These are phyloP conservation scores for Tetrahymena malaccensis DNA, from an alignment of 73 alveolate species.

Conservation along the genomic window DNA sequence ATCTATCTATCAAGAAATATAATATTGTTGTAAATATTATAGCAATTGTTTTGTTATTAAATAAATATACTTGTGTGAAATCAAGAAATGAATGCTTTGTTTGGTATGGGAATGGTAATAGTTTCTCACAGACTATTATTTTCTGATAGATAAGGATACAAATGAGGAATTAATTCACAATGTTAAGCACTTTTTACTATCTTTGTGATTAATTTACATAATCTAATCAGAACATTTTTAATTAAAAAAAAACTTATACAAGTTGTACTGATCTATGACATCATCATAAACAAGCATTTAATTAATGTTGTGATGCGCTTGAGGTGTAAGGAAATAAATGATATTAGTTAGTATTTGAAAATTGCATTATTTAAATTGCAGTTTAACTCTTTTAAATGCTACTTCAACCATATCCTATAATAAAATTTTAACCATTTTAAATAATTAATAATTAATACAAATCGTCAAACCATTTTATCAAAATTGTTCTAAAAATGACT, in stretches of 20 bases:
- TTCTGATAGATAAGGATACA: neutral
- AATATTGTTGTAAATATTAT: neutral
- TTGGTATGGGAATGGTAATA: neutral
- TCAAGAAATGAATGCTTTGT: neutral
- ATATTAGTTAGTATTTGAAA: neutral
- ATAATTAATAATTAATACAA: too few relatives aligned
- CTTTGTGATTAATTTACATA: neutral
- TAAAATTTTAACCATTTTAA: neutral
- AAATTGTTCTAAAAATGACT: neutral
- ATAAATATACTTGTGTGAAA: neutral
- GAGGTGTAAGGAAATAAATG: neutral
- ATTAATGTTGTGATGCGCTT: neutral
- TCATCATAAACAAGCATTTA: neutral
- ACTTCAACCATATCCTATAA: neutral
- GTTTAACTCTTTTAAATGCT: neutral
- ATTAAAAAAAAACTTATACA: neutral
- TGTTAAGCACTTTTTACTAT: neutral
- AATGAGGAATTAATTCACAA: neutral
- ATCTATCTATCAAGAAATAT: too few relatives aligned
- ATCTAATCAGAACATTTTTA: neutral
- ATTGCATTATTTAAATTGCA: neutral
- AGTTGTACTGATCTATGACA: neutral
- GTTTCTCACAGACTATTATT: neutral
- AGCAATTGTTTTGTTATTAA: too few relatives aligned
- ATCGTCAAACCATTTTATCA: neutral